phyloP scores from a whole-genome alignment of 306 rosid species.

The cucumber (Cucumis sativus) region Cucumber_9930_V3 NC_026660.2:19535501-19536000 shows the following conservation, averaged over 20 bases:
- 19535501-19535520: not conserved
- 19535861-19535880: no score
- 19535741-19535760: not conserved
- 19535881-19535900: no score
- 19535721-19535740: not conserved
- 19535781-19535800: not conserved
- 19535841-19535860: no score
- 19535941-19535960: no score
- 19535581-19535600: not conserved
- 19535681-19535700: not conserved
- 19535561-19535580: constrained; percentile 3
- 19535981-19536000: not conserved
- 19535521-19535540: not conserved
- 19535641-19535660: not conserved
- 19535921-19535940: no score
- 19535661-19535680: not conserved
- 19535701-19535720: not conserved
- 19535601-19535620: not conserved
- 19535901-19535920: no score
- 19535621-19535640: not conserved
- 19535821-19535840: no score
- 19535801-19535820: not conserved
- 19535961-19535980: no score
- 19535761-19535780: not conserved
- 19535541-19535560: not conserved